Percentiles rank a stretch among this genome's conserved stretches.
Evolutionary conservation across 2,329 filamentous ascomycete genomes (phyloP).

Genomic region (Penicillium paneum): DNA sequence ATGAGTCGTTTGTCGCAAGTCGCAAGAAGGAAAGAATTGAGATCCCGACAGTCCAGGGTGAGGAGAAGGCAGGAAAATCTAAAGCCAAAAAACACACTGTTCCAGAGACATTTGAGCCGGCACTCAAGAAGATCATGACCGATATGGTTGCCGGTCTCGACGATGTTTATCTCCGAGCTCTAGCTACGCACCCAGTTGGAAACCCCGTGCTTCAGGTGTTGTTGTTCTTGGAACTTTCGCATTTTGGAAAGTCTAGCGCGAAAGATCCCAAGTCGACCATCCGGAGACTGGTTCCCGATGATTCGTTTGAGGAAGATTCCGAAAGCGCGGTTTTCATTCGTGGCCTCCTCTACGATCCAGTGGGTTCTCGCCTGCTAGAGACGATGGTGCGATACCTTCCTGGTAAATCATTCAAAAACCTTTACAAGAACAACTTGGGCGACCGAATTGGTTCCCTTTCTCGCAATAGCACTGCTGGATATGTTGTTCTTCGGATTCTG

Average conservation of each 20-base stretch:
- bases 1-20: conserved; percentile 76
- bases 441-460: conserved; percentile 75
- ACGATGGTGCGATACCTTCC: conserved; percentile 76
- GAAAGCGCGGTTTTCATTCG: conserved; percentile 79
- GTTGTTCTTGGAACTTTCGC: conserved; percentile 76
- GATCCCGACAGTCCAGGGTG: conserved; percentile 46
- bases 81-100: conserved; percentile 56
- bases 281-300: conserved; percentile 74
- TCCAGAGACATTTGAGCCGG: conserved; percentile 72
- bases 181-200: conserved; percentile 84
- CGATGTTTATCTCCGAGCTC: conserved; percentile 72
- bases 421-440: conserved; percentile 77
- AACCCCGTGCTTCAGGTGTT: conserved; percentile 92
- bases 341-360: conserved; percentile 80
- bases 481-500: conserved; percentile 78
- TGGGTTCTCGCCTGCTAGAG: conserved; percentile 87
- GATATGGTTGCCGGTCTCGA: conserved; percentile 74
- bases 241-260: conserved; percentile 65
- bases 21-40: conserved; percentile 86
- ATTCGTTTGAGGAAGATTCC: conserved; percentile 67
- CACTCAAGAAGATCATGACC: conserved; percentile 75
- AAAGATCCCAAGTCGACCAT: conserved; percentile 68
- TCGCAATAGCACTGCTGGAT: conserved; percentile 85
- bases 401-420: conserved; percentile 83
- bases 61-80: conserved; percentile 49